phyloP scores from a whole-genome alignment of 805 yeast genomes.

The Barnettozyma populi region DNA sequence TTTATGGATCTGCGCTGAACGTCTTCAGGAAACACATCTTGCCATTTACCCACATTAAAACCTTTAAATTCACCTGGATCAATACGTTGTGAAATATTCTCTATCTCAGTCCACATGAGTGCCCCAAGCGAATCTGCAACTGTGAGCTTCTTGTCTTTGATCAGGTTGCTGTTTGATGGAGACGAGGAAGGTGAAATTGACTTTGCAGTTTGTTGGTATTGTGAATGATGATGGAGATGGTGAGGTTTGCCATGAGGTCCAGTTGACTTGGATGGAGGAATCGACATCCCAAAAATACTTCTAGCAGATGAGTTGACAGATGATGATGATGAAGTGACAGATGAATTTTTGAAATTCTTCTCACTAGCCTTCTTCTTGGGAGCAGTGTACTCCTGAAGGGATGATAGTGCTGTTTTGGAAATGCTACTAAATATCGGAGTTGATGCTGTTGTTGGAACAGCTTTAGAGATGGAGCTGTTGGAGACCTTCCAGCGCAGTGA shows the following conservation, averaged over 20 bases:
- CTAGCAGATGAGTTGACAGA: constrained; percentile 4
- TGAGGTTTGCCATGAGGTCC: neutral
- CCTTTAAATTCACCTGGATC: constrained; percentile 48
- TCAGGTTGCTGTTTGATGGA: constrained; percentile 2
- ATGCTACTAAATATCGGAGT: constrained; percentile 20
- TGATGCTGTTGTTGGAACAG: constrained; percentile 15
- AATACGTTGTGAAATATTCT: constrained; percentile 72
- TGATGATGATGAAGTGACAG: constrained; percentile 8
- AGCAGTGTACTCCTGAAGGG: constrained; percentile 13
- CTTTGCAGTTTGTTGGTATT: neutral
- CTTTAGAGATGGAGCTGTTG: constrained; percentile 19
- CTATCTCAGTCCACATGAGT: constrained; percentile 52
- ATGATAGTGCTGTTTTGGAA: constrained; percentile 16
- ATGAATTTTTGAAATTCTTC: neutral
- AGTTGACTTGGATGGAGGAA: constrained; percentile 1
- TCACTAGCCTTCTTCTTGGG: constrained; percentile 3
- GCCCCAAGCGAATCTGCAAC: constrained; percentile 18
- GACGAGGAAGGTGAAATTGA: constrained; percentile 11
- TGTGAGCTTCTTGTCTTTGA: constrained; percentile 11
- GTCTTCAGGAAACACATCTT: constrained; percentile 76
- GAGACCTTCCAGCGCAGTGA: constrained; percentile 23
- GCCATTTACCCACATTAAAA: constrained; percentile 81
- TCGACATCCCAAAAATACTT: constrained; percentile 3
- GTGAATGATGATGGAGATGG: constrained; percentile 2
- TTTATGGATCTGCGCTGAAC: constrained; percentile 65